These are phyloP conservation scores for Gnaphalium uliginosum DNA, from an alignment of 129 eudicot genomes.

Conservation along the genomic window DNA sequence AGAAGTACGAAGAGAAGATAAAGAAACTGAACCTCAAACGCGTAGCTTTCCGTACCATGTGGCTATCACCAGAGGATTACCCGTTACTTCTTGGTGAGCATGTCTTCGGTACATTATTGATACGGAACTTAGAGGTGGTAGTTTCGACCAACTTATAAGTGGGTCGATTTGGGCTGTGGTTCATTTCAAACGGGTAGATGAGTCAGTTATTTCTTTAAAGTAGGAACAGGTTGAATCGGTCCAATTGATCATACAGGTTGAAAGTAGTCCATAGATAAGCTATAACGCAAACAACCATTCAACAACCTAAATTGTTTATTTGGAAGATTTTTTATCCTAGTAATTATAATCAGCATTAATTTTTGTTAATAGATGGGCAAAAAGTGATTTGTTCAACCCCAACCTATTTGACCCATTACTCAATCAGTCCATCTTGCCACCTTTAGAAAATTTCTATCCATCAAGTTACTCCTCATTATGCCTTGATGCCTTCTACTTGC, in stretches of 20 bases:
- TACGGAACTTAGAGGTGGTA: background rate
- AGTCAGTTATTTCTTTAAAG: background rate
- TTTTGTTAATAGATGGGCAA: background rate
- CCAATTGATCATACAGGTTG: background rate
- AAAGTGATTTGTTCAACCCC: background rate
- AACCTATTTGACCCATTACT: background rate
- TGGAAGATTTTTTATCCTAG: background rate
- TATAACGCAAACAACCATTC: background rate
- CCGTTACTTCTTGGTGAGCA: conserved; percentile 89
- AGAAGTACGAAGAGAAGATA: conserved; percentile 75
- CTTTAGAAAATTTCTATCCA: background rate
- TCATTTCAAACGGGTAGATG: too few species aligned
- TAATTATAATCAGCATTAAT: background rate
- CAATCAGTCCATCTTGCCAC: background rate
- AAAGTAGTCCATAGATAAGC: background rate
- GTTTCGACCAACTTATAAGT: background rate
- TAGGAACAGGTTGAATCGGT: background rate
- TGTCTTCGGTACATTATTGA: background rate
- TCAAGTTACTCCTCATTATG: background rate
- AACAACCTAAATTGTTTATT: background rate
- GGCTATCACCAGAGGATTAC: conserved; percentile 93
- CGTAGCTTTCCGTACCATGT: conserved; percentile 92
- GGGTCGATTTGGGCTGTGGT: background rate
- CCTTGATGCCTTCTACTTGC: background rate
- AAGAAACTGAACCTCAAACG: conserved; percentile 75